These are phyloP conservation scores for Aspergillus puulaauensis DNA, from an alignment of 2,329 filamentous ascomycete genomes.

Conservation along the genomic window DNA sequence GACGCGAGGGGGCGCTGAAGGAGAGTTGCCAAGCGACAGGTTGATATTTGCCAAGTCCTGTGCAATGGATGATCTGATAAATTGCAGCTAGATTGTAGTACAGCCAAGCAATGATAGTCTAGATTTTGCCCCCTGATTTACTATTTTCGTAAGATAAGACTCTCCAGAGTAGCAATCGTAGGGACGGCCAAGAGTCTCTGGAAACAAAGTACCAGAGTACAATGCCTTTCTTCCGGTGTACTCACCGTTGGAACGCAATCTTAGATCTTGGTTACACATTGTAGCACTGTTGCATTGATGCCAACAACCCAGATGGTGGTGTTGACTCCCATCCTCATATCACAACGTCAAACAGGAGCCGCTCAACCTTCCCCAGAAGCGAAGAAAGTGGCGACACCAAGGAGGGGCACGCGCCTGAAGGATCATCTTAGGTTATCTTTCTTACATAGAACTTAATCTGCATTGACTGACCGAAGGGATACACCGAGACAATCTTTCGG, in stretches of 20 bases:
- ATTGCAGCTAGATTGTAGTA: conserved; percentile 15
- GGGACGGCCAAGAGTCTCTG: no score
- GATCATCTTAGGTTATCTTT: conserved; percentile 9
- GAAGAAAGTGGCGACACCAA: conserved; percentile 2
- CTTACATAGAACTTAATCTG: conserved; percentile 4
- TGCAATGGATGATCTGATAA: conserved; percentile 18
- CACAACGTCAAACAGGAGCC: not conserved
- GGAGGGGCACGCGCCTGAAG: not conserved
- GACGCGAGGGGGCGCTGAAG: conserved; percentile 5
- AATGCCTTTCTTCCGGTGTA: not conserved
- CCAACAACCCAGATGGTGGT: no score
- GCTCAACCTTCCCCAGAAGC: conserved; percentile 3
- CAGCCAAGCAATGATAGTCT: conserved; percentile 20
- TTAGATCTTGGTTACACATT: conserved; percentile 5
- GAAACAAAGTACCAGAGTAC: not conserved
- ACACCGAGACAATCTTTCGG: not conserved
- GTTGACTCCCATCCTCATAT: not conserved
- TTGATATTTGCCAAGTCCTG: conserved; percentile 21
- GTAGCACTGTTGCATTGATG: not conserved
- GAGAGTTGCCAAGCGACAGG: conserved; percentile 16
- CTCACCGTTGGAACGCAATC: not conserved
- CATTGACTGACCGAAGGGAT: conserved; percentile 2
- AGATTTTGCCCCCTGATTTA: conserved; percentile 7
- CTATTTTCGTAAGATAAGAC: not conserved
- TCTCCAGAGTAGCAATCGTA: not conserved